Evolutionary conservation across 2,329 filamentous ascomycete species (phyloP).

Genomic region (Neonectria sp.): DNA sequence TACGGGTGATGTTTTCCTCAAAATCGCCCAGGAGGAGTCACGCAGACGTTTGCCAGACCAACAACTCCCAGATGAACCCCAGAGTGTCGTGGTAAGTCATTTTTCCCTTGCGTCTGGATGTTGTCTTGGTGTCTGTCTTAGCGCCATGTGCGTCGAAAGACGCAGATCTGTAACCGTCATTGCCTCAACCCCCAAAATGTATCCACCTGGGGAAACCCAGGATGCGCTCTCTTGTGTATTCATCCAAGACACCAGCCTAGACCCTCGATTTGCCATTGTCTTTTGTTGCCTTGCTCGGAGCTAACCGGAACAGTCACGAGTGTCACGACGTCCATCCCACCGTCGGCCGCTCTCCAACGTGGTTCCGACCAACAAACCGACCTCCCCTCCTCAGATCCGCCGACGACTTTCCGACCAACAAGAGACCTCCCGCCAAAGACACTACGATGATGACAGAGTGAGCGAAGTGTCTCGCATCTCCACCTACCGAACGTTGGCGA

Average conservation of each 20-base stretch:
- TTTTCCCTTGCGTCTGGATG: constrained; percentile 20
- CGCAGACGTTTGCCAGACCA: constrained; percentile 56
- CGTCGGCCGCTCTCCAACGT: constrained; percentile 69
- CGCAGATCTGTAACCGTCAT: constrained; percentile 20
- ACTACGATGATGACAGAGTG: constrained; percentile 61
- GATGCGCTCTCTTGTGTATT: constrained; percentile 12
- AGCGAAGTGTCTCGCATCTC: constrained; percentile 59
- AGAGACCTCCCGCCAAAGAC: constrained; percentile 58
- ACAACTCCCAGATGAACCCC: constrained; percentile 51
- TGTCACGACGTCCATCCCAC: constrained; percentile 58
- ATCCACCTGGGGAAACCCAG: constrained; percentile 11
- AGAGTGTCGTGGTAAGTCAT: constrained; percentile 64
- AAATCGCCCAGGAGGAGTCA: constrained; percentile 70
- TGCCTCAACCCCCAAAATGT: constrained; percentile 3
- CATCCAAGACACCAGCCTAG: constrained; percentile 1
- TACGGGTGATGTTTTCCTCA: constrained; percentile 71
- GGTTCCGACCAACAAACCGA: constrained; percentile 62
- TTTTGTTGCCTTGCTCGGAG: constrained; percentile 19
- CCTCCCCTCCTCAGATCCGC: constrained; percentile 65
- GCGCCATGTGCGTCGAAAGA: constrained; percentile 30
- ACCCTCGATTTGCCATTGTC: constrained; percentile 12
- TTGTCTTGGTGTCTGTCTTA: constrained; percentile 25
- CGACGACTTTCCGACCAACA: constrained; percentile 72
- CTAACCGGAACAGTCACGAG: constrained; percentile 61
- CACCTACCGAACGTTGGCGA: constrained; percentile 59